Evolutionary conservation across 2,329 filamentous ascomycete species (phyloP), one percentile per base, ranked within the genome.

Genomic region (Paracorniculantispora psalliotae): DNA sequence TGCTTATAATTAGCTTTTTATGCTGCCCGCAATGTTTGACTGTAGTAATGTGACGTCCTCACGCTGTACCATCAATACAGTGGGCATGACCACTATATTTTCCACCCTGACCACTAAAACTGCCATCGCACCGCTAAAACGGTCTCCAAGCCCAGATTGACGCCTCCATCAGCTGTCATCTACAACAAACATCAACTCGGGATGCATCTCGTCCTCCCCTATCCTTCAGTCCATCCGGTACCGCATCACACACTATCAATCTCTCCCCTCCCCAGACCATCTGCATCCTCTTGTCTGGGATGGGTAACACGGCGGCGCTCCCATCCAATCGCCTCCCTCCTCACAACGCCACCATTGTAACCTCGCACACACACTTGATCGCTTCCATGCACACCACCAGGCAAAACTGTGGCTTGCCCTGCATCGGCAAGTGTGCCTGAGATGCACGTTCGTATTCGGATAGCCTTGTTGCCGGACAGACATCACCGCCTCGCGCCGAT

Each of bases 301-400:
- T 43, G 39, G 39, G 39, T 43, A 43, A 43, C 39, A 19, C 17
- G 19, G n/a, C 8, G 9, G 17, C 26, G 26, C n/a, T 6, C 10
- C 15, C 35, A 19, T 43, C 50, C 50, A 53, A 53, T 53, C 13
- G 30, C 37, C 2, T 9, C 50, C 35, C 37, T 8, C 30, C 12
- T 4, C 35, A 3, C 7, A 13, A n/a, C 50, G 50, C 50, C 50
- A 53, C 37, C 37, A 26, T 25, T 53, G 50, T 25, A 53, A 53
- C 50, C 50, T 39, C 21, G n/a, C n/a, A 53, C 25, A 25, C 50
- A 43, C 50, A 28, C 50, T 25, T 43, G 21, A 53, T 53, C 50
- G 25, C 35, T 17, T 30, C 33, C 35, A 28, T 15, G 13, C 5
- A 23, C 35, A n/a, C n/a, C n/a, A n/a, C 23, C 23, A 12, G 33